Evolutionary conservation across 495 filamentous ascomycete species (phyloP).

Genomic region (Amniculicola lignicola): DNA sequence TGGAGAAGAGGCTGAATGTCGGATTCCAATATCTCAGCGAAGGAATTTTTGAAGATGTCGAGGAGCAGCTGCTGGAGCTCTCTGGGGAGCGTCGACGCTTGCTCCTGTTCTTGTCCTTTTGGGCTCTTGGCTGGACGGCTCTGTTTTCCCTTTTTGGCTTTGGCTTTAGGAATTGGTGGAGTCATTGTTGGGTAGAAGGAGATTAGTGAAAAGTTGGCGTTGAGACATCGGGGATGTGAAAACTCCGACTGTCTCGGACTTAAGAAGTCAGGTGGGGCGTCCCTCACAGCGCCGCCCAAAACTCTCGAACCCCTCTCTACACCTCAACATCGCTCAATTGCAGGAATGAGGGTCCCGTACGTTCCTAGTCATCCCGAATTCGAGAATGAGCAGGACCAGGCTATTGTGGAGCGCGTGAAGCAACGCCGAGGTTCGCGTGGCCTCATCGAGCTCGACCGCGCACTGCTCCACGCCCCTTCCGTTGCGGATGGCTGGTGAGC

Average conservation of each 20-base stretch:
- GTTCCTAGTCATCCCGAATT: constrained; percentile 34
- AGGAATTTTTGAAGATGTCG: constrained; percentile 68
- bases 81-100: constrained; percentile 35
- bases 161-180: background rate
- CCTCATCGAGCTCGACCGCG: constrained; percentile 40
- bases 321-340: background rate
- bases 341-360: constrained; percentile 42
- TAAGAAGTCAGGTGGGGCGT: too few relatives aligned
- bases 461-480: constrained; percentile 40
- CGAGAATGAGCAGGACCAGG: constrained; percentile 19
- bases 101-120: background rate
- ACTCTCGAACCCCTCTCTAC: too few relatives aligned
- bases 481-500: constrained; percentile 41
- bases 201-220: background rate
- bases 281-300: too few relatives aligned
- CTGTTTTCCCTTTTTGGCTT: background rate
- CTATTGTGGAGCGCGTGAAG: constrained; percentile 38
- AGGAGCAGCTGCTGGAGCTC: constrained; percentile 70
- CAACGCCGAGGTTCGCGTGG: constrained; percentile 34
- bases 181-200: background rate
- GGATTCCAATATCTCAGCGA: constrained; percentile 47
- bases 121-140: background rate
- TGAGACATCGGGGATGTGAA: too few relatives aligned
- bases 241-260: too few relatives aligned
- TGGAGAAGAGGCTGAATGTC: constrained; percentile 62